Percentiles rank a stretch among this genome's conserved stretches.
phyloP scores from a whole-genome alignment of 495 filamentous ascomycete species.

The Penicillium egyptiacum region DNA sequence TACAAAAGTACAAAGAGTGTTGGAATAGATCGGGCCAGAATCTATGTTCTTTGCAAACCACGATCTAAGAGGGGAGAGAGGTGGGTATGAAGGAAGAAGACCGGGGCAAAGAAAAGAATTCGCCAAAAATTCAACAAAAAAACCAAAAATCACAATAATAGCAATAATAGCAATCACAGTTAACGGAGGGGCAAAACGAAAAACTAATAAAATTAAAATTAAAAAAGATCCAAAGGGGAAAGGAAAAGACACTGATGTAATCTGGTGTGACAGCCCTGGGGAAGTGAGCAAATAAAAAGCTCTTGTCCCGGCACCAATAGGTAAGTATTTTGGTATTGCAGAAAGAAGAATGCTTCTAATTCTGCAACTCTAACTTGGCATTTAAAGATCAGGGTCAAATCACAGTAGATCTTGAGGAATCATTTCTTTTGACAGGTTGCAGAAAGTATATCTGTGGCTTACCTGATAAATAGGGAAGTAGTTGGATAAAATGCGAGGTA shows the following conservation, averaged over 20 bases:
- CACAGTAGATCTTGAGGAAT: neutral
- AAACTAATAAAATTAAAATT: conserved; percentile 9
- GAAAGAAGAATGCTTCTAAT: neutral
- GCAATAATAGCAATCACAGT: conserved; percentile 12
- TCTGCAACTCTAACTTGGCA: neutral
- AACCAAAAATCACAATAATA: neutral
- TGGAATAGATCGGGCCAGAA: conserved; percentile 13
- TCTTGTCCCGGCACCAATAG: conserved; percentile 4
- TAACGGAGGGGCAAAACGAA: conserved; percentile 8
- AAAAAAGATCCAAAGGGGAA: conserved; percentile 20
- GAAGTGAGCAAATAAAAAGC: conserved; percentile 8
- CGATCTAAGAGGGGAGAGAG: conserved; percentile 7
- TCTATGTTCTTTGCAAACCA: conserved; percentile 5
- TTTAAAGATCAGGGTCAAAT: neutral
- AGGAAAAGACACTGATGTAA: conserved; percentile 14
- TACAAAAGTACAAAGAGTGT: conserved; percentile 14
- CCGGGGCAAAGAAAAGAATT: neutral
- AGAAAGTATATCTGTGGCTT: neutral
- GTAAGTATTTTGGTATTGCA: conserved; percentile 7
- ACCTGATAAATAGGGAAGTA: neutral
- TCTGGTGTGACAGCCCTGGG: conserved; percentile 10
- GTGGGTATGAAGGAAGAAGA: neutral
- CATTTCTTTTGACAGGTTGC: conserved; percentile 1
- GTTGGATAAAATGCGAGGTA: neutral
- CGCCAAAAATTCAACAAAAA: neutral